Evolutionary conservation across 768 basidiomycete species (phyloP).

Genomic region (Kwoniella sp.): DNA sequence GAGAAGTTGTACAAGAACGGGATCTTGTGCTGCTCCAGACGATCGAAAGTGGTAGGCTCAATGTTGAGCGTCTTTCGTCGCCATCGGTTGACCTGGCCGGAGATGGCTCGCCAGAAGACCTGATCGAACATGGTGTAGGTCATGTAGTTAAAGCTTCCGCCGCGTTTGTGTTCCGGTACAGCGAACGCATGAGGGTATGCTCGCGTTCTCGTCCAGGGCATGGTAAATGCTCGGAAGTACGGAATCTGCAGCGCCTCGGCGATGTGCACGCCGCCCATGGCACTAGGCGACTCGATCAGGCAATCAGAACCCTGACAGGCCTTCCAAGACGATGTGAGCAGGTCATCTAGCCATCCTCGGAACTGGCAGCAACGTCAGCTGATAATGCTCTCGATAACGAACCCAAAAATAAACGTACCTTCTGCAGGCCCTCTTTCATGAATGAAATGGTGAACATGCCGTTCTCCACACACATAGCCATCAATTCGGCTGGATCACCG

Average conservation of each 20-base stretch:
- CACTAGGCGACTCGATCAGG: constrained; percentile 89
- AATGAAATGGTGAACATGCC: constrained; percentile 96
- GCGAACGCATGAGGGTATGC: constrained; percentile 98
- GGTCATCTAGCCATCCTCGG: constrained; percentile 95
- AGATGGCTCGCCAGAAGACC: constrained; percentile 84
- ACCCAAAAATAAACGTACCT: constrained; percentile 56
- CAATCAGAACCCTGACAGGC: constrained; percentile 93
- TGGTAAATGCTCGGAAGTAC: constrained; percentile 92
- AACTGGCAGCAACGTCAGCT: constrained; percentile 57
- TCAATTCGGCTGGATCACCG: constrained; percentile 93
- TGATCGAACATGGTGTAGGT: constrained; percentile 86
- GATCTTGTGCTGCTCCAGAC: constrained; percentile 94
- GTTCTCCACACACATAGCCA: constrained; percentile 97
- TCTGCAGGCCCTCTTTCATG: constrained; percentile 79
- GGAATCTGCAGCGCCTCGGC: constrained; percentile 90
- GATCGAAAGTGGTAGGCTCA: constrained; percentile 78
- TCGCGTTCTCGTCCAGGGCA: constrained; percentile 95
- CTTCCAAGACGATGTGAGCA: constrained; percentile 90
- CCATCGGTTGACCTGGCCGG: constrained; percentile 94
- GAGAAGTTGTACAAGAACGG: constrained; percentile 98
- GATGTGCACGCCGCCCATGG: constrained; percentile 96
- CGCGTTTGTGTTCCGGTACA: constrained; percentile 96
- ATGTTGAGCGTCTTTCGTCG: constrained; percentile 70
- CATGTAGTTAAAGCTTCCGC: constrained; percentile 98
- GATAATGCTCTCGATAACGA: neutral